These are phyloP conservation scores for Xylaria bambusicola DNA, from an alignment of 495 filamentous ascomycete genomes.

Conservation along the genomic window DNA sequence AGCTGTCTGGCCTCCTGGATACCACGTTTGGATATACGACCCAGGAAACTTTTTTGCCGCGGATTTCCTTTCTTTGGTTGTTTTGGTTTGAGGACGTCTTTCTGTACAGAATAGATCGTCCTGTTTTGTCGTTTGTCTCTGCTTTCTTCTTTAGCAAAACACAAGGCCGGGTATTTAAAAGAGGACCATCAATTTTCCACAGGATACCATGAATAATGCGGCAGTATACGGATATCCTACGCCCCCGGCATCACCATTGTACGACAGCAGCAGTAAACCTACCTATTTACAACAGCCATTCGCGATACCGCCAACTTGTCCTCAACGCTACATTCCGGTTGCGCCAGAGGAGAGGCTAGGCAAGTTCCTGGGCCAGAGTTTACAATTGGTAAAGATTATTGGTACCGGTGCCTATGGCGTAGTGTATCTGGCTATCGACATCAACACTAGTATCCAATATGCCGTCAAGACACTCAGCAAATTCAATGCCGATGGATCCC, in stretches of 20 bases:
- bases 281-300: conserved; percentile 41
- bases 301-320: conserved; percentile 29
- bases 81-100: conserved; percentile 28
- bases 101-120: conserved; percentile 30
- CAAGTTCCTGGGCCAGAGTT: conserved; percentile 75
- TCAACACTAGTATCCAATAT: conserved; percentile 77
- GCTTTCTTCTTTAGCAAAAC: conserved; percentile 14
- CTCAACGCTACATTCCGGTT: conserved; percentile 43
- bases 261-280: conserved; percentile 46
- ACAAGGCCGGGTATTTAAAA: conserved; percentile 21
- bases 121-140: conserved; percentile 33
- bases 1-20: conserved; percentile 24
- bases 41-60: conserved; percentile 35
- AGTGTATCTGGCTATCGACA: conserved; percentile 91
- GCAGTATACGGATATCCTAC: conserved; percentile 55
- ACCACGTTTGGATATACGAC: conserved; percentile 21
- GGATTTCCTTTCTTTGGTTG: conserved; percentile 25
- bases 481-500: conserved; percentile 62
- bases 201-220: conserved; percentile 55
- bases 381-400: conserved; percentile 82
- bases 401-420: conserved; percentile 96
- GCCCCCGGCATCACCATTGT: conserved; percentile 52
- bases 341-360: conserved; percentile 84
- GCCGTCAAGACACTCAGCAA: conserved; percentile 98
- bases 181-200: conserved; percentile 35